A percentile compares a stretch with the other conserved stretches of the same genome.
Conservation (phyloP, 345 rosid species). For the Noccaea bulbosa region DNA sequence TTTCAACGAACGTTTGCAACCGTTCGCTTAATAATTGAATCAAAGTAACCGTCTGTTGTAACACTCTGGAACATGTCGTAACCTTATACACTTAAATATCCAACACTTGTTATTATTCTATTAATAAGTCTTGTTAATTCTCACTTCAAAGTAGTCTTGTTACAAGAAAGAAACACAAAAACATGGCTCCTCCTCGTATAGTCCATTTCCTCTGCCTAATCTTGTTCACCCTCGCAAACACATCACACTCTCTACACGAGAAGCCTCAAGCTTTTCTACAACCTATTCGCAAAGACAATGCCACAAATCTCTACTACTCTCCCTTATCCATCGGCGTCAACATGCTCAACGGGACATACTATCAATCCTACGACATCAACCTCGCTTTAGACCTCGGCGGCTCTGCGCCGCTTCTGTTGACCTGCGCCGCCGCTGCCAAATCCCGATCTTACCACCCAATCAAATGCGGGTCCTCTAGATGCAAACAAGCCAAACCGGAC, state of each 20-base stretch:
- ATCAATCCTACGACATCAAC: constrained; percentile 1
- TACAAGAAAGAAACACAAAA: neutral
- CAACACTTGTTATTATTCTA: too few species aligned
- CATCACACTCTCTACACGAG: constrained; percentile 1
- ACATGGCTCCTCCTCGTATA: constrained; percentile 5
- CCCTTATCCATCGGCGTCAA: constrained; percentile 20
- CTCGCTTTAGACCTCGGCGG: constrained; percentile 20
- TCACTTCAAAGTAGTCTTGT: too few species aligned
- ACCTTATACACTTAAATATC: too few species aligned
- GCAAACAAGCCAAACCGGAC: constrained; percentile 6
- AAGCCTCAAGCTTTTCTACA: constrained; percentile 20
- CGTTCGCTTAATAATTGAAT: too few species aligned
- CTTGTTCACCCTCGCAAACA: constrained; percentile 10
- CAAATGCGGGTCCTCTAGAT: constrained; percentile 24
- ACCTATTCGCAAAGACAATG: constrained; percentile 8
- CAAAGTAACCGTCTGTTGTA: too few species aligned
- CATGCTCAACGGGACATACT: neutral
- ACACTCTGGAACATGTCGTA: too few species aligned
- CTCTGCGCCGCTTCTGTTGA: constrained; percentile 13
- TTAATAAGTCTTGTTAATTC: too few species aligned
- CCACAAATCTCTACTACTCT: constrained; percentile 26
- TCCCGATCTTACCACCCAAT: constrained; percentile 25
- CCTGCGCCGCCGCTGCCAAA: constrained; percentile 20
- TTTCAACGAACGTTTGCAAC: too few species aligned
- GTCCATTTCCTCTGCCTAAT: neutral